Base-by-base conservation (phyloP, 2,329 filamentous ascomycete species). In the Rasamsonia emersonii region DNA sequence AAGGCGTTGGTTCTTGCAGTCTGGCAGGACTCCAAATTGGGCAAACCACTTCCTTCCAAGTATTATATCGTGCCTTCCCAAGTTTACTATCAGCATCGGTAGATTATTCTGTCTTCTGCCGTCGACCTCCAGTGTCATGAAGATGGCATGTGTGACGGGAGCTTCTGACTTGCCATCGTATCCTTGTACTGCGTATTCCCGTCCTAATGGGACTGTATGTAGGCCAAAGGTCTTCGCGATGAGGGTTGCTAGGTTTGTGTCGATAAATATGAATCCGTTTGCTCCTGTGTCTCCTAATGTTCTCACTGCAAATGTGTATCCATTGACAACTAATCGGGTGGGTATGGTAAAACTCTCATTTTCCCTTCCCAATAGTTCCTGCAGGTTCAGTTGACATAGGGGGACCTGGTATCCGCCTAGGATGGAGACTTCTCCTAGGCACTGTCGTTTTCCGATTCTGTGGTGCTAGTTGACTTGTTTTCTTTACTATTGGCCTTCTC, bases 391-490 rank as follows among this genome's bases (percentile, higher is more conserved):
- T 4, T 10, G 9, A n/a, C 11, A 10, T 3, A 25, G 14, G 9
- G 13, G 13, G 14, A 18, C 21, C 24, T 9, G 8, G 0, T 15
- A 17, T 15, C 21, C 5, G 16, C 33, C 33, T 33, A 33, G 15
- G 30, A 26, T 2, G 29, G 29, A 39, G 37, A 30, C 33, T 36
- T 39, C n/a, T 33, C 26, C 29, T 30, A 36, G 36, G 33, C 33
- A 7, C 20, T 9, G 16, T 23, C 25, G 9, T 39, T 36, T 39
- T 18, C 29, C 24, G 27, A 15, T 15, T 27, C 9, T 9, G 4
- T 9, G 4, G 30, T n/a, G 2, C 2, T 27, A 9, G 2, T 10
- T 15, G 8, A 2, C 17, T 3, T 9, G 3, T 18, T 27, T n/a
- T n/a, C n/a, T n/a, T n/a, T n/a, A n/a, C n/a, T n/a, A n/a, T n/a